phyloP scores from a whole-genome alignment of 805 yeast genomes.

The Debaryomyces castellii region DNA sequence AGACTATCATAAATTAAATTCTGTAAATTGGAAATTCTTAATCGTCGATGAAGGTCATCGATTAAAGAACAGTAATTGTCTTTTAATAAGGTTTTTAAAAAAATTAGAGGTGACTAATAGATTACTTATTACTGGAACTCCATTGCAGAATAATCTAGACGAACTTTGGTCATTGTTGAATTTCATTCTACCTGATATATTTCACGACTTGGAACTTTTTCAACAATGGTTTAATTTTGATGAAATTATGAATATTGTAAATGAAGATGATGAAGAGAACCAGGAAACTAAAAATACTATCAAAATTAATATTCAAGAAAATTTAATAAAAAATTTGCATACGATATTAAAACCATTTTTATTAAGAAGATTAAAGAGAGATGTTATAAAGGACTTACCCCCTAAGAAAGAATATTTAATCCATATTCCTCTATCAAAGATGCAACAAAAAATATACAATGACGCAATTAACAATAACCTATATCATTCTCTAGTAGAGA shows the following conservation, averaged over 20 bases:
- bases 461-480: conserved; percentile 47
- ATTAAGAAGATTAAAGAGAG: conserved; percentile 75
- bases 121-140: conserved; percentile 90
- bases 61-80: conserved; percentile 78
- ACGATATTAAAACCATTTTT: conserved; percentile 86
- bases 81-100: conserved; percentile 70
- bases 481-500: conserved; percentile 43
- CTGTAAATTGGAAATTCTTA: conserved; percentile 71
- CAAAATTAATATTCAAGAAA: conserved; percentile 49
- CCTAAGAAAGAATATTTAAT: conserved; percentile 87
- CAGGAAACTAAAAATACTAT: conserved; percentile 51
- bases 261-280: conserved; percentile 27
- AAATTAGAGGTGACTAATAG: conserved; percentile 67
- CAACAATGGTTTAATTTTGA: conserved; percentile 93
- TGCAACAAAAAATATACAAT: conserved; percentile 65
- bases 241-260: conserved; percentile 43
- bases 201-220: conserved; percentile 83
- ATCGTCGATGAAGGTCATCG: conserved; percentile 97
- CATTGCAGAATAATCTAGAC: conserved; percentile 84
- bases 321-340: conserved; percentile 74
- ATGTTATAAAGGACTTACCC: conserved; percentile 70
- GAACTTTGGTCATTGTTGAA: conserved; percentile 92
- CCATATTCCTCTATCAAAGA: conserved; percentile 62
- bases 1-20: conserved; percentile 58
- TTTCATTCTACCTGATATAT: conserved; percentile 89